A percentile compares a stretch with the other conserved stretches of the same genome.
These are phyloP conservation scores for Metschnikowia shivogae DNA, from an alignment of 805 yeast genomes.

Conservation along the genomic window DNA sequence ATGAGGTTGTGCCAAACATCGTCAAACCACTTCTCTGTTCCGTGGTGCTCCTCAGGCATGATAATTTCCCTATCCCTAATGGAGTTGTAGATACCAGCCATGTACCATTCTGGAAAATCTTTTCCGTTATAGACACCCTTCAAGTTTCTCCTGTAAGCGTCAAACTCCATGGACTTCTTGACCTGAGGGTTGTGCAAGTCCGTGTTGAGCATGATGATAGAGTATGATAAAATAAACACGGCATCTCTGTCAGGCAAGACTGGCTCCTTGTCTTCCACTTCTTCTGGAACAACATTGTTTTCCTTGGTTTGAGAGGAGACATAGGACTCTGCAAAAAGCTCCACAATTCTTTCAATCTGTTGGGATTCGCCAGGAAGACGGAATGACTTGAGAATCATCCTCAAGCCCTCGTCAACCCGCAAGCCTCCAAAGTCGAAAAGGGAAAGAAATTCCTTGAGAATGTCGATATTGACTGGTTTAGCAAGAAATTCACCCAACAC, in stretches of 20 bases:
- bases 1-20: slow-evolving; percentile 75
- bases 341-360: slow-evolving; percentile 90
- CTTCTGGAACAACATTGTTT: slow-evolving; percentile 20
- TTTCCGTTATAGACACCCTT: slow-evolving; percentile 71
- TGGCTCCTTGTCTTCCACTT: slow-evolving; percentile 23
- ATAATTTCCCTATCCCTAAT: slow-evolving; percentile 85
- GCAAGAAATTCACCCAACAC: slow-evolving; percentile 83
- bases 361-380: slow-evolving; percentile 97
- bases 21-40: slow-evolving; percentile 88
- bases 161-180: slow-evolving; percentile 85
- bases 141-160: slow-evolving; percentile 73
- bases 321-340: slow-evolving; percentile 77
- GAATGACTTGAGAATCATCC: slow-evolving; percentile 76
- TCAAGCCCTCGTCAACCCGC: slow-evolving; percentile 89
- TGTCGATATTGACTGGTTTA: slow-evolving; percentile 59
- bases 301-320: slow-evolving; percentile 51
- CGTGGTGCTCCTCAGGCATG: slow-evolving; percentile 97
- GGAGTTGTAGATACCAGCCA: slow-evolving; percentile 73
- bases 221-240: slow-evolving; percentile 83
- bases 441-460: slow-evolving; percentile 61
- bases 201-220: slow-evolving; percentile 91
- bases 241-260: slow-evolving; percentile 80
- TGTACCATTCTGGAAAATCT: slow-evolving; percentile 83
- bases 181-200: slow-evolving; percentile 92
- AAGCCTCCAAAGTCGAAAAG: slow-evolving; percentile 70